Evolutionary conservation across 306 rosid genomes (phyloP), one percentile per base, ranked within the genome.

Genomic region (Inga laurina): DNA sequence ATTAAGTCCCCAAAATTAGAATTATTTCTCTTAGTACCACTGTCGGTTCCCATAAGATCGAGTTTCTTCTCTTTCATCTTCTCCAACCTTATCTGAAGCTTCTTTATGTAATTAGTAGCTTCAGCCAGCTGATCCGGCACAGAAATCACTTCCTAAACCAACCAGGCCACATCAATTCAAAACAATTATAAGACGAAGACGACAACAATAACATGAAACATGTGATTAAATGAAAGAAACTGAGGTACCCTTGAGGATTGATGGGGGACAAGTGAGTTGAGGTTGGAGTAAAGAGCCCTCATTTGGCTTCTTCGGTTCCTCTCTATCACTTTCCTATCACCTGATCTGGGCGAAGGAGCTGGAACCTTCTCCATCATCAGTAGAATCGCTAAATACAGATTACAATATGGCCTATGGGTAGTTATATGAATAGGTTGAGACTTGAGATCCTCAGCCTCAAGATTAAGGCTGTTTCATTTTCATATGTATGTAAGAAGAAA

Each of bases 321-420:
- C 88, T 92, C 98, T 3, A 79, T 79, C 70, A 87, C 57, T 85
- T 94, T 94, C 61, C 94, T 90, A 14, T 94, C 94, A 22, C 85
- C 21, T 27, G 30, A 27, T 87, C 80, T 85, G 1, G 94, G 85
- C 51, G 92, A 84, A 67, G 81, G 82, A 37, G 3, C n/a, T 81
- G 92, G 85, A 88, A 89, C 85, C 46, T 74, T 82, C 87, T 90
- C 88, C 88, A 86, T 87, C 80, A 78, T 30, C 71, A 6, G 21
- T 18, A 72, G 5, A 62, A 68, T 57, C 77, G 10, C 11, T 61
- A 61, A 10, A 0, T 49, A 49, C 65, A 10, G 4, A 22, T 59
- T n/a, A 59, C 65, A 9, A n/a, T 59, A 19, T 7, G 22, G 65
- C 5, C 8, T 39, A 0, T 6, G 43, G 43, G 43, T 22, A 7